Conservation (phyloP, 371 early-diverging fungal species). For the Mortierella sp. region DNA sequence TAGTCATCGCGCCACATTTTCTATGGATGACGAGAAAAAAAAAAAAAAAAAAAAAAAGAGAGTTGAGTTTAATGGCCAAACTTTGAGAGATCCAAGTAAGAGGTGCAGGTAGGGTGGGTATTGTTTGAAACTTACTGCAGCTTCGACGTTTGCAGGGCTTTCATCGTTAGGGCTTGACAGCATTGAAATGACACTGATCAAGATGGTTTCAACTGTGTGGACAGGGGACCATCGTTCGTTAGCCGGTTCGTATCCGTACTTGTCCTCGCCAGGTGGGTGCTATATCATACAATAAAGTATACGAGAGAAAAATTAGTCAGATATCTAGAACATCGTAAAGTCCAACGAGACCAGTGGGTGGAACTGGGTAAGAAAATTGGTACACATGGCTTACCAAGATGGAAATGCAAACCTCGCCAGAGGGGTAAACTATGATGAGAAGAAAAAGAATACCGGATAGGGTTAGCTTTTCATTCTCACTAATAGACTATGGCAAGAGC, state of each 20-base stretch:
- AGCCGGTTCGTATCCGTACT: slow-evolving; percentile 92
- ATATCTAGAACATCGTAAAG: neutral
- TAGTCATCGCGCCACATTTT: slow-evolving; percentile 79
- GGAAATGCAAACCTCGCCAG: slow-evolving; percentile 94
- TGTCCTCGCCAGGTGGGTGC: slow-evolving; percentile 87
- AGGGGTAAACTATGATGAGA: slow-evolving; percentile 67
- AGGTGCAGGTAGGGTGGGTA: neutral
- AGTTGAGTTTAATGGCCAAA: neutral
- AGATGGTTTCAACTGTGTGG: slow-evolving; percentile 93
- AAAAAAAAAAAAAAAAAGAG: neutral
- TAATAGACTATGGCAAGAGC: neutral
- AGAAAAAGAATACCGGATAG: neutral
- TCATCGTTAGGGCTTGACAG: slow-evolving; percentile 94
- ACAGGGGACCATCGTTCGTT: slow-evolving; percentile 95
- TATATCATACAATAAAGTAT: slow-evolving; percentile 17
- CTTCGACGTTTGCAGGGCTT: slow-evolving; percentile 93
- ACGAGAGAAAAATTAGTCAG: neutral
- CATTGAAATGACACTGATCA: slow-evolving; percentile 89
- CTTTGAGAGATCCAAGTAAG: neutral
- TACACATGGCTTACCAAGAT: slow-evolving; percentile 72
- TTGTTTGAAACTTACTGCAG: slow-evolving; percentile 70
- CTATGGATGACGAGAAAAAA: slow-evolving; percentile 50
- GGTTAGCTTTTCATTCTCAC: neutral
- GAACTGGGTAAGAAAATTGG: no score
- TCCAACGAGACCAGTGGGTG: no score